Base-by-base conservation (phyloP, 768 basidiomycete species). In the Stropharia rugosoannulata region DNA sequence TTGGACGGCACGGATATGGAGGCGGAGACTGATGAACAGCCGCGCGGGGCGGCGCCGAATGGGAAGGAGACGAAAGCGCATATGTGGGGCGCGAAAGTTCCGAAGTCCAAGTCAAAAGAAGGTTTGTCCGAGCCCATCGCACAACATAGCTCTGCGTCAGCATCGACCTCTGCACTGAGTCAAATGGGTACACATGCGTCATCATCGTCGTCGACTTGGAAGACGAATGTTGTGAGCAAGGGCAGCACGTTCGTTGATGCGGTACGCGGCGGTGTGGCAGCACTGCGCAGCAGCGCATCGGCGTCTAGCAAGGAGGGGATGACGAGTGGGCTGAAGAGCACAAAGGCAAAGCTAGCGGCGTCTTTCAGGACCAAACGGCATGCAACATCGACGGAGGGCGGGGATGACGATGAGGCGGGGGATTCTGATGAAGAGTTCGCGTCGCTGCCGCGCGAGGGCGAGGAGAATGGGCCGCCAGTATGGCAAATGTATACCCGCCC, bases 371-470 rank as follows among this genome's bases (percentile, higher is more conserved):
- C 29, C 15, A 41, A 42, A 4, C 19, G 38, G 36, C 35, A 35
- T 22, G 46, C 29, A 8, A n/a, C 44, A 8, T 50, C 49, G 13
- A 18, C 44, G 32, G 49, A 49, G 29, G 32, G 42, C 11, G 40
- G 32, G 3, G 54, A 50, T 2, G 54, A 41, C 18, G 56, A 39
- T 13, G 48, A 57, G 8, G 52, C 32, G 18, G 58, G 54, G 19
- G 62, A 57, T 32, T 60, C 59, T 42, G 62, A 64, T 36, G 62
- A 64, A 41, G 62, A 64, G 48, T 64, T 64, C 25, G 58, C 50
- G 16, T 64, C 62, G n/a, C 19, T 61, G 18, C 58, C 58, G 22
- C 48, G 46, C 0, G 58, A 57, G 12, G 54, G 50, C 10, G 50
- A 49, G 29, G 55, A 53, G 7, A n/a, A 37, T 27, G 49, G 49